Conservation (phyloP, 352 stramenopile species). For the Blastocystis sp. region DNA sequence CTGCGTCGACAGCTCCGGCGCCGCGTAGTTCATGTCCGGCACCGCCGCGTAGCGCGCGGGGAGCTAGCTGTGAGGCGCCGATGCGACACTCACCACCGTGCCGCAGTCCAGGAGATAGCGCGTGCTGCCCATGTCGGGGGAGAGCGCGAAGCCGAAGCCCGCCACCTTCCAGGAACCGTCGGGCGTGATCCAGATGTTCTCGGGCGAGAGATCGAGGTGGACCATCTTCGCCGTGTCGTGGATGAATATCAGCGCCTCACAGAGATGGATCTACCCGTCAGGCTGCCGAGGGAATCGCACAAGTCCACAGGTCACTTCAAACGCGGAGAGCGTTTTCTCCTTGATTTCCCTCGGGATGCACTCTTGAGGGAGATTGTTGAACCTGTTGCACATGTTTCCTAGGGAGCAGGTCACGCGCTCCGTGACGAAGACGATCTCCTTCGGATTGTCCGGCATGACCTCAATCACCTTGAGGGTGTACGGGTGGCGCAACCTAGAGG, state of each 20-base stretch:
- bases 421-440: constrained; percentile 82
- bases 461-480: constrained; percentile 85
- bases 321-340: constrained; percentile 82
- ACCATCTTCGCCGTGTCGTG: constrained; percentile 81
- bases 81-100: constrained; percentile 3
- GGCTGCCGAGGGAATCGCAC: not conserved
- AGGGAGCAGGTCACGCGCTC: constrained; percentile 83
- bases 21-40: constrained; percentile 81
- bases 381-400: constrained; percentile 84
- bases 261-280: constrained; percentile 77
- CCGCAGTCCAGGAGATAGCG: constrained; percentile 73
- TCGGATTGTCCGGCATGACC: constrained; percentile 81
- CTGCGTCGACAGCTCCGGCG: constrained; percentile 80
- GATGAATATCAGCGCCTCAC: constrained; percentile 82
- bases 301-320: constrained; percentile 81
- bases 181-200: constrained; percentile 83
- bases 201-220: constrained; percentile 78
- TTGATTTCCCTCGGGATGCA: constrained; percentile 81
- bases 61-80: not conserved
- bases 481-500: constrained; percentile 76
- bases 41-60: constrained; percentile 70
- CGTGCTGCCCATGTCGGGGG: constrained; percentile 75
- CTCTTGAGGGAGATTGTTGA: constrained; percentile 77
- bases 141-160: constrained; percentile 81
- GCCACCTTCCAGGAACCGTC: constrained; percentile 85